Evolutionary conservation across 2,329 filamentous ascomycete species (phyloP).

Genomic region (Aspergillus phoenicis): DNA sequence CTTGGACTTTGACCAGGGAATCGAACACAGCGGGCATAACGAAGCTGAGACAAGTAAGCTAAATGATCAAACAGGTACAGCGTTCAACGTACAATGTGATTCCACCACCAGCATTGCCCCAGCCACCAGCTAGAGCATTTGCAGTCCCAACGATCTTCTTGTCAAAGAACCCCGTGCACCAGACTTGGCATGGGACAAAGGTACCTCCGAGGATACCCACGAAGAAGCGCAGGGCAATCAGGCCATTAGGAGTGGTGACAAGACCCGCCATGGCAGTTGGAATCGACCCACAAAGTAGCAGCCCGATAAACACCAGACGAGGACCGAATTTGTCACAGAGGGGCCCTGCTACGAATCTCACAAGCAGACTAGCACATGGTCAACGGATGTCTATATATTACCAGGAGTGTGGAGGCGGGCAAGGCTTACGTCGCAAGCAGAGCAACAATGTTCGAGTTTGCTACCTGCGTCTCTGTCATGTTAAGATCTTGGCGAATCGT

Average conservation of each 20-base stretch:
- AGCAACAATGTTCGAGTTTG: conserved; percentile 89
- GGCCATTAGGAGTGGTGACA: conserved; percentile 63
- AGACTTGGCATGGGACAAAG: conserved; percentile 72
- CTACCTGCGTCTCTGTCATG: conserved; percentile 70
- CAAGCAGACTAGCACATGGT: conserved; percentile 58
- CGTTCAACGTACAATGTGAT: conserved; percentile 66
- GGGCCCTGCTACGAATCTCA: conserved; percentile 77
- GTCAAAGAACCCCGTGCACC: conserved; percentile 91
- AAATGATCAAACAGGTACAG: background rate
- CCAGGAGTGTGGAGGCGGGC: background rate
- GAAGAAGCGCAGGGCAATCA: conserved; percentile 49
- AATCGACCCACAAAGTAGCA: conserved; percentile 75
- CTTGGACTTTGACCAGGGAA: conserved; percentile 64
- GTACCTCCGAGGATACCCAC: conserved; percentile 48
- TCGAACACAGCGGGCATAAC: conserved; percentile 90
- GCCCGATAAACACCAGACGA: conserved; percentile 74
- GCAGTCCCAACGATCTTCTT: conserved; percentile 88
- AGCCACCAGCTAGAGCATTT: conserved; percentile 81
- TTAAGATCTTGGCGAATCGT: conserved; percentile 79
- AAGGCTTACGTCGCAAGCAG: conserved; percentile 65
- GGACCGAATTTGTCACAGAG: conserved; percentile 85
- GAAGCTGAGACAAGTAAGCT: conserved; percentile 53
- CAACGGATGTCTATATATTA: background rate
- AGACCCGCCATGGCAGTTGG: conserved; percentile 82
- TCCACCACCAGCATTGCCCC: conserved; percentile 85